Percentiles rank a stretch among this genome's conserved stretches.
Conservation (phyloP, 352 stramenopile genomes). For the Proteromonas lacertae region DNA sequence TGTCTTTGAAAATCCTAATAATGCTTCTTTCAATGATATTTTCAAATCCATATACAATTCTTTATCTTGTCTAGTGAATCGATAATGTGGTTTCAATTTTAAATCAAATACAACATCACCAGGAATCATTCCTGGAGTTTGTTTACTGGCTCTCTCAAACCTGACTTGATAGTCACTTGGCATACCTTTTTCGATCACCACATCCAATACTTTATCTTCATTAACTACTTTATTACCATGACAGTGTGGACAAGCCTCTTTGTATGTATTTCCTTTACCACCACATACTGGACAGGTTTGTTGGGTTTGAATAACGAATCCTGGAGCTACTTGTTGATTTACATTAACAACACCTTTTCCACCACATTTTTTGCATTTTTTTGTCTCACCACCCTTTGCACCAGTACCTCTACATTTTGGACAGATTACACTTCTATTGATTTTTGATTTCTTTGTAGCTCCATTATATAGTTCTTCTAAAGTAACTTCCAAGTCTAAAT, state of each 20-base stretch:
- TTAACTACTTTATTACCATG: conserved; percentile 59
- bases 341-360: no score
- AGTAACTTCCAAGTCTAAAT: no score
- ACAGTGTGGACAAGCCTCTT: conserved; percentile 46
- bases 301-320: no score
- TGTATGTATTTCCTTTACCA: conserved; percentile 36
- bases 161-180: conserved; percentile 52
- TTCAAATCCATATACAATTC: conserved; percentile 56
- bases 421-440: no score
- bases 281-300: conserved; percentile 44
- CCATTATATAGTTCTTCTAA: no score
- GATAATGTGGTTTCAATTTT: conserved; percentile 27
- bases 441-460: no score
- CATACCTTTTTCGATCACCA: conserved; percentile 69
- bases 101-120: conserved; percentile 52
- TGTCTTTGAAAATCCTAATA: conserved; percentile 40
- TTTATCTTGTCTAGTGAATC: conserved; percentile 46
- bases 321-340: no score
- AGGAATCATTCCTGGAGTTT: conserved; percentile 22
- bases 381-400: no score
- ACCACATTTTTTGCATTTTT: no score
- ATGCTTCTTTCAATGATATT: conserved; percentile 54
- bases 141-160: conserved; percentile 38
- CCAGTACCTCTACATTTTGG: no score
- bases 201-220: conserved; percentile 66